Conservation (phyloP, 306 rosid genomes). For the Cicer cuneatum region DNA sequence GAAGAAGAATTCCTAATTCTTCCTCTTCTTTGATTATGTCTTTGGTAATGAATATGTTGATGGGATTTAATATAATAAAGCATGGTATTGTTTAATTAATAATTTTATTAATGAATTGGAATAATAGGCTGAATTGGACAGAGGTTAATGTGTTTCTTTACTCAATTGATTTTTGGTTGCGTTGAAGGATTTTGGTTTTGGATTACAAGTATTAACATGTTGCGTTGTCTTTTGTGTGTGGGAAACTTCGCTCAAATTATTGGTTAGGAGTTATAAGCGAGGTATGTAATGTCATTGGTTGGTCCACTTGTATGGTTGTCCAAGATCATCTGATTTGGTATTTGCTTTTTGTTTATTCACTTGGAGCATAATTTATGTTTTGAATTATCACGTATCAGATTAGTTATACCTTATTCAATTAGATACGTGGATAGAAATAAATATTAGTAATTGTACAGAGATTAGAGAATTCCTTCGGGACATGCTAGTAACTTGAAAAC, state of each 20-base stretch:
- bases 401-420: constrained; percentile 5
- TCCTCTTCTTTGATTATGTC: constrained; percentile 40
- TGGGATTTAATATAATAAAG: constrained; percentile 38
- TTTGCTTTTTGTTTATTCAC: constrained; percentile 24
- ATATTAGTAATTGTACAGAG: neutral
- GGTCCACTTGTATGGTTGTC: constrained; percentile 59
- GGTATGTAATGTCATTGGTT: constrained; percentile 12
- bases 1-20: constrained; percentile 36
- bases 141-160: constrained; percentile 23
- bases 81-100: constrained; percentile 46
- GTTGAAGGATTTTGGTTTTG: constrained; percentile 31
- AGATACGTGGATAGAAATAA: neutral
- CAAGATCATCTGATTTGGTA: constrained; percentile 25
- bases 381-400: neutral
- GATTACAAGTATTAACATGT: constrained; percentile 4
- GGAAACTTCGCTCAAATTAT: constrained; percentile 46
- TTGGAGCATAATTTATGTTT: neutral
- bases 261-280: constrained; percentile 54
- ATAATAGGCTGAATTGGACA: constrained; percentile 34
- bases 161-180: constrained; percentile 40
- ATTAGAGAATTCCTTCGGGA: constrained; percentile 6
- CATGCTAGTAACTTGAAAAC: neutral
- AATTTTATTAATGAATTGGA: neutral
- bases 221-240: constrained; percentile 31
- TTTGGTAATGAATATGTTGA: constrained; percentile 27